Evolutionary conservation across 1,139 yeast genomes (phyloP).

Genomic region (Yamadazyma triangularis): DNA sequence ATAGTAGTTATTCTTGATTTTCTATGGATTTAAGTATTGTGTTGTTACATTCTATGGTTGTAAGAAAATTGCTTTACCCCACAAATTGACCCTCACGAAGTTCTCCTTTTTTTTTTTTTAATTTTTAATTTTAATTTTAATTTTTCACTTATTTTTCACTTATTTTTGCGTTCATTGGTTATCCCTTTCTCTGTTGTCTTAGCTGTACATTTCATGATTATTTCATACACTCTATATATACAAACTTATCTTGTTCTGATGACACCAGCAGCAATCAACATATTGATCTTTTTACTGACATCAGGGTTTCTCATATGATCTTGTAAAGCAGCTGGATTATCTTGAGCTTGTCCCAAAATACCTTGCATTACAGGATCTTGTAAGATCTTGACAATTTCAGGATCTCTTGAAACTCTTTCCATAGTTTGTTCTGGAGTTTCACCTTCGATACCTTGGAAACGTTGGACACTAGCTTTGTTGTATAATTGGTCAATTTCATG

Average conservation of each 20-base stretch:
- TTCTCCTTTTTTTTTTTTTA: no score
- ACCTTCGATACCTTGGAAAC: conserved; percentile 79
- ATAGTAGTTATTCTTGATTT: no score
- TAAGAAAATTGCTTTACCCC: no score
- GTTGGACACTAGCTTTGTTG: conserved; percentile 69
- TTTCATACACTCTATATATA: no score
- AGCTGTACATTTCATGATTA: no score
- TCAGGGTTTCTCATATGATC: conserved; percentile 98
- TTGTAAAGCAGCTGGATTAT: conserved; percentile 93
- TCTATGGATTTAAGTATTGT: no score
- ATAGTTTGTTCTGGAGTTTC: conserved; percentile 95
- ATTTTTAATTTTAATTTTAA: no score
- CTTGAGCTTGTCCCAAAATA: conserved; percentile 89
- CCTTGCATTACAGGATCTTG: conserved; percentile 98
- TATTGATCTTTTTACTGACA: conserved; percentile 81
- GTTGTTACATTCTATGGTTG: background rate
- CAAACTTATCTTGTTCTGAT: conserved; percentile 83
- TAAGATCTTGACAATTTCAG: conserved; percentile 85
- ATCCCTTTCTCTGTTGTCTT: no score
- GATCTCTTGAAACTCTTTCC: conserved; percentile 88
- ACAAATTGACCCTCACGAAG: no score
- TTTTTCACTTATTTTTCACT: no score
- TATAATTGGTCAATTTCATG: conserved; percentile 81
- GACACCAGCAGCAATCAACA: conserved; percentile 94
- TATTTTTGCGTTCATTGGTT: no score